Base-by-base conservation (phyloP, 257 asterid species). In the Jaltomata sinuosa region DNA sequence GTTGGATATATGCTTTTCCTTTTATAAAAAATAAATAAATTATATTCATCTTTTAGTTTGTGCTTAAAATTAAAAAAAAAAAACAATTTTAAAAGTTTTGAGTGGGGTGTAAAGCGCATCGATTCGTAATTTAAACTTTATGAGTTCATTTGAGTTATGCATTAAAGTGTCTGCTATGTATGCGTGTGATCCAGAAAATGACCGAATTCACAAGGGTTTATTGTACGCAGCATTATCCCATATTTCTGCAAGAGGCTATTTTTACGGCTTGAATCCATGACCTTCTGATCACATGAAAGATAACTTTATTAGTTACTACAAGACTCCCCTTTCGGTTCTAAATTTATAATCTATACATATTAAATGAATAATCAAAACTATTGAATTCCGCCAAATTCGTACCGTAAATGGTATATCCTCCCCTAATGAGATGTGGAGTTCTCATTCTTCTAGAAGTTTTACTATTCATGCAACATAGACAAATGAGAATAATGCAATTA, bases 91-190 rank as follows among this genome's bases (percentile, higher is more conserved):
- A 45, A 45, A 71, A 11, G 12, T 2, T 40, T 40, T n/a, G 11
- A 3, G 12, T 0, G 1, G 8, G 7, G 14, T 6, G 11, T 14
- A 25, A n/a, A n/a, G 0, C 0, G 1, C 3, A 0, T 3, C 1
- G 22, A 65, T 65, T 32, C 1, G 8, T 4, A 16, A 31, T 16
- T 65, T 16, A 1, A 16, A 65, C 2, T 50, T 50, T 29, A 31
- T 64, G 6, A 6, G 1, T 14, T 67, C 1, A n/a, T n/a, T n/a
- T n/a, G n/a, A n/a, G n/a, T n/a, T n/a, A n/a, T n/a, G 36, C 36
- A 32, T 32, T 32, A 32, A 32, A 32, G 36, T 3, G 2, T 3
- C 36, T 3, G 36, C 36, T 32, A 32, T 32, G 36, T 32, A 32
- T 32, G 36, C 3, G 36, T 32, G 36, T 1, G 36, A 3, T 32